Conservation (phyloP, 495 filamentous ascomycete species). For the Neurospora sp. region DNA sequence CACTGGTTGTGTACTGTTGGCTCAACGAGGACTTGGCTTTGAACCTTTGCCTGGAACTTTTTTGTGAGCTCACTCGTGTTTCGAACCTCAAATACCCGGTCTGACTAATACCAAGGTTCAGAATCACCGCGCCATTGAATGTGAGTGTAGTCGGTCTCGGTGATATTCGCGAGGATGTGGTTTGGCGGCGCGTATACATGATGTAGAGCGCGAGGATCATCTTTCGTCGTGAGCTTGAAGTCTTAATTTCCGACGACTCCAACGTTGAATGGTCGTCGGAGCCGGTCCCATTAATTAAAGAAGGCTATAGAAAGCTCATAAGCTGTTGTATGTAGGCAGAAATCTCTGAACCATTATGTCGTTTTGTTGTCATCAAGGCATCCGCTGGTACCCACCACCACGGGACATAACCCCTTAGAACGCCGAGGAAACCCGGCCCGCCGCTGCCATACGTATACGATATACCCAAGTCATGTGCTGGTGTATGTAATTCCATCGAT, state of each 20-base stretch:
- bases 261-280: not conserved
- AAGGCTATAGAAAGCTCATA: not conserved
- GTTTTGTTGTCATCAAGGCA: constrained; percentile 9
- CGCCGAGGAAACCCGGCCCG: constrained; percentile 7
- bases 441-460: constrained; percentile 4
- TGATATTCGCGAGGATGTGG: not conserved
- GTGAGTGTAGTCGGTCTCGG: not conserved
- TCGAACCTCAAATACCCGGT: not conserved
- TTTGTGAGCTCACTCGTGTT: not conserved
- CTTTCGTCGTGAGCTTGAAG: not conserved
- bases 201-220: not conserved
- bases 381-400: not conserved
- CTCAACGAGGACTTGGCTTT: not conserved
- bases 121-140: not conserved
- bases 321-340: not conserved
- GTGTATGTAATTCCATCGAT: constrained; percentile 6
- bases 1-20: not conserved
- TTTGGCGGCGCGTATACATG: not conserved
- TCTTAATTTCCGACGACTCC: not conserved
- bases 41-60: not conserved
- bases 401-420: constrained; percentile 4
- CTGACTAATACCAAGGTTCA: not conserved
- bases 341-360: not conserved
- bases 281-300: not conserved
- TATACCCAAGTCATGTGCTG: constrained; percentile 18